Evolutionary conservation across 2,329 filamentous ascomycete genomes (phyloP).

Genomic region (Ophiostoma perfectum): DNA sequence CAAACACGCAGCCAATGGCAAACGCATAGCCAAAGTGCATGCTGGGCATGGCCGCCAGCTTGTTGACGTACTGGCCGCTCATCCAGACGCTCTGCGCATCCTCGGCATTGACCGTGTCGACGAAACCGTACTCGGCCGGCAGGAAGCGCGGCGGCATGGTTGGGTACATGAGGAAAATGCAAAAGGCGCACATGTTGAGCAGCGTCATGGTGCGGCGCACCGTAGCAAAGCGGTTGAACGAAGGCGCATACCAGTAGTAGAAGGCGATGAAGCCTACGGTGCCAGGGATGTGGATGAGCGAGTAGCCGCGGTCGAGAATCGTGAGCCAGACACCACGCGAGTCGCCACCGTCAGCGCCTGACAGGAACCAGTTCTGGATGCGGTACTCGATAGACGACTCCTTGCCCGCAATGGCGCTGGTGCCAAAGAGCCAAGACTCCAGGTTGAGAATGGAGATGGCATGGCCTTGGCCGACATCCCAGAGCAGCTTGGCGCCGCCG

Average conservation of each 20-base stretch:
- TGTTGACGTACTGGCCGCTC: slow-evolving; percentile 53
- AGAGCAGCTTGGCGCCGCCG: slow-evolving; percentile 42
- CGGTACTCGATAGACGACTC: slow-evolving; percentile 40
- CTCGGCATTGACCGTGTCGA: slow-evolving; percentile 48
- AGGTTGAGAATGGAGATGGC: slow-evolving; percentile 40
- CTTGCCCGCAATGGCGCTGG: slow-evolving; percentile 28
- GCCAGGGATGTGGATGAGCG: slow-evolving; percentile 47
- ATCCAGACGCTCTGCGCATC: slow-evolving; percentile 51
- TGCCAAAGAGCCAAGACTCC: slow-evolving; percentile 34
- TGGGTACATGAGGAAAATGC: slow-evolving; percentile 58
- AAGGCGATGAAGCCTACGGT: slow-evolving; percentile 56
- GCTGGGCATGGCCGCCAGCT: slow-evolving; percentile 53
- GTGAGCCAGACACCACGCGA: slow-evolving; percentile 36
- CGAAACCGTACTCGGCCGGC: slow-evolving; percentile 44
- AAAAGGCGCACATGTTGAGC: slow-evolving; percentile 56
- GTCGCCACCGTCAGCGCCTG: slow-evolving; percentile 36
- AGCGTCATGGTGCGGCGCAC: slow-evolving; percentile 46
- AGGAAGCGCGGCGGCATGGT: slow-evolving; percentile 60
- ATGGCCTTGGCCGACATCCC: slow-evolving; percentile 43
- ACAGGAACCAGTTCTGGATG: slow-evolving; percentile 42
- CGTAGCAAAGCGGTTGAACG: slow-evolving; percentile 35
- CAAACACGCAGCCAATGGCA: slow-evolving; percentile 47
- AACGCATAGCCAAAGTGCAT: slow-evolving; percentile 55
- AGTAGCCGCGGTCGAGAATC: slow-evolving; percentile 45
- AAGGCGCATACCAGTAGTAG: slow-evolving; percentile 55